A percentile compares a stretch with the other conserved stretches of the same genome.
phyloP scores from a whole-genome alignment of 1,284 basidiomycete species.

The Sutorius eximius region DNA sequence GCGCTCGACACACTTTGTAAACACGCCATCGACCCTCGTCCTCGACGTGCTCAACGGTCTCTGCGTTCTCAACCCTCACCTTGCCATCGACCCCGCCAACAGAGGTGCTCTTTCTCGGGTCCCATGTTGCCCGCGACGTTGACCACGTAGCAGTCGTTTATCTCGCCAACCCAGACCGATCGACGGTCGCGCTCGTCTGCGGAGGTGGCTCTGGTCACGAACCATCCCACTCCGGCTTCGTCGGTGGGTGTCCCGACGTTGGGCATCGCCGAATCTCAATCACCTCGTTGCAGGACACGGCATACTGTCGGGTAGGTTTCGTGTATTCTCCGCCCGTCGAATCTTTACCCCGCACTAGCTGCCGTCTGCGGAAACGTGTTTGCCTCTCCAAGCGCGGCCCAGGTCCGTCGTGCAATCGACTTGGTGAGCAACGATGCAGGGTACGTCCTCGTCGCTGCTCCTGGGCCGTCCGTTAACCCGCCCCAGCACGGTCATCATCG shows the following conservation, averaged over 20 bases:
- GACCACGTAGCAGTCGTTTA: conserved; percentile 57
- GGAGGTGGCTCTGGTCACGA: conserved; percentile 93
- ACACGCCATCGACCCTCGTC: conserved; percentile 68
- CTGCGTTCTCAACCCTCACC: conserved; percentile 65
- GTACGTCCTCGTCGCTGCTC: conserved; percentile 39
- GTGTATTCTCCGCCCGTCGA: not conserved
- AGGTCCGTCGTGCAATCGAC: conserved; percentile 79
- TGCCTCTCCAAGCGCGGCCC: conserved; percentile 83
- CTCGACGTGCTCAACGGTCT: conserved; percentile 77
- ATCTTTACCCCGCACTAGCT: conserved; percentile 41
- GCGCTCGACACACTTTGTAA: conserved; percentile 64
- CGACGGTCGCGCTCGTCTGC: conserved; percentile 80
- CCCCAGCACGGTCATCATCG: conserved; percentile 75
- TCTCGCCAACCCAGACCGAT: conserved; percentile 52
- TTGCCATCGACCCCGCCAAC: conserved; percentile 65
- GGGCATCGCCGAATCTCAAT: not conserved
- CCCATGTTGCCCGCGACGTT: not conserved
- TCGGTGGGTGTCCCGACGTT: conserved; percentile 46
- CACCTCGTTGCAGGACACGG: conserved; percentile 56
- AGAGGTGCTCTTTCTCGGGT: conserved; percentile 49
- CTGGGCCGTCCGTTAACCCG: not conserved
- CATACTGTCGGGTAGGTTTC: conserved; percentile 64
- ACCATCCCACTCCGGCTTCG: conserved; percentile 82
- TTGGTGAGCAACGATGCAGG: conserved; percentile 78
- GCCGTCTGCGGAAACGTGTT: conserved; percentile 89